phyloP scores from a whole-genome alignment of 768 basidiomycete species.

The Chalciporus piperatus region DNA sequence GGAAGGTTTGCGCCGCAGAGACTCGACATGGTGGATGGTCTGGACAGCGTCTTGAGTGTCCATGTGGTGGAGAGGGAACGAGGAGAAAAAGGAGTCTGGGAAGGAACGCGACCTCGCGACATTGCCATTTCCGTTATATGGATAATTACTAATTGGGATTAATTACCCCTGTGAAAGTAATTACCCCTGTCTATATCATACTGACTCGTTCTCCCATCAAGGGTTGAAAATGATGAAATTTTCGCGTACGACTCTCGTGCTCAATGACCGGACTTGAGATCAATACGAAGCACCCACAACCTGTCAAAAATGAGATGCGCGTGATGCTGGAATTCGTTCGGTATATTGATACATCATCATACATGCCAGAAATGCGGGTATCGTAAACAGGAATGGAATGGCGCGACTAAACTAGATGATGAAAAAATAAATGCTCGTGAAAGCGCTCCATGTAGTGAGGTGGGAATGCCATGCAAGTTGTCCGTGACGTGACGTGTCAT shows the following conservation, averaged over 20 bases:
- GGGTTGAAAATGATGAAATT: not conserved
- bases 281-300: no score
- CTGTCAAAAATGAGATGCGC: no score
- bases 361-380: conserved; percentile 29
- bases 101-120: conserved; percentile 5
- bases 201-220: not conserved
- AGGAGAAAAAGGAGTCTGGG: conserved; percentile 1
- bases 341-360: conserved; percentile 25
- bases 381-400: conserved; percentile 12
- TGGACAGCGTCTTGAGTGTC: conserved; percentile 3
- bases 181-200: not conserved
- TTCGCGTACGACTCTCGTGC: no score
- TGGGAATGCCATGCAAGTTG: conserved; percentile 1
- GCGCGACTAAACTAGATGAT: conserved; percentile 29
- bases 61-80: conserved; percentile 1
- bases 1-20: conserved; percentile 20
- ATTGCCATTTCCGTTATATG: conserved; percentile 14
- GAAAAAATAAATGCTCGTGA: conserved; percentile 19
- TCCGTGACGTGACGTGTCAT: conserved; percentile 4
- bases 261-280: no score
- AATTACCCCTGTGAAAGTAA: conserved; percentile 5
- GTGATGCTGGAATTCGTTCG: conserved; percentile 1
- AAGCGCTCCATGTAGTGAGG: conserved; percentile 3
- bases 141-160: not conserved
- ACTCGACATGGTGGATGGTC: conserved; percentile 27